Evolutionary conservation across 1,139 yeast species (phyloP), one percentile per base, ranked within the genome.

Genomic region (Meyerozyma guilliermondii): DNA sequence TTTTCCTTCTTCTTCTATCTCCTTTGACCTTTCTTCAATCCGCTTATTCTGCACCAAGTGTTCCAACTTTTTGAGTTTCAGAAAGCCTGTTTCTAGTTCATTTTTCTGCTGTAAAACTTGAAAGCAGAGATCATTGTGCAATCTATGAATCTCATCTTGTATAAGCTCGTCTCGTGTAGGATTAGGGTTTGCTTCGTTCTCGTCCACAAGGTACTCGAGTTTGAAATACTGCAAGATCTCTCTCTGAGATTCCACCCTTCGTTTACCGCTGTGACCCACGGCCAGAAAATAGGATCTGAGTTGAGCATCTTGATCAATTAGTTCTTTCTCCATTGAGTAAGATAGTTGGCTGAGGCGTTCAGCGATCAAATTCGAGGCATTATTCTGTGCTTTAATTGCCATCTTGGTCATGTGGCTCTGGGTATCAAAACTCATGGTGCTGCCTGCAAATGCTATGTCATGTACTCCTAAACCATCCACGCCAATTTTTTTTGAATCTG

Each of bases 121-220:
- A 45, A 60, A 72, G 11, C 68, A 58, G 43, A 71, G 57, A 50
- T 72, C 78, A 46, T 71, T 71, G 26, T 64, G 52, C 36, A 72
- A 56, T 27, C 76, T 53, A 43, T 60, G 58, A 20, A 72, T 68
- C 49, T 72, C 78, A 37, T 70, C 77, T 47, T 72, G 78, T 14
- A 72, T 59, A 8, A 71, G 56, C 41, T 56, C 56, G 47, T 69
- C 74, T 38, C 56, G 53, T 14, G 55, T 54, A 30, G 50, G 49
- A 45, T 64, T 69, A 26, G 61, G 51, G 33, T 30, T 49, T 13
- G 14, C 8, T 41, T 38, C 9, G 39, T 28, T 39, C 16, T 58
- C 61, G 20, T 51, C 59, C 14, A 71, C 55, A 33, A 71, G 54
- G 47, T 68, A 63, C 24, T 71, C 76, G 41, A 72, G 56, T 42